A percentile compares a stretch with the other conserved stretches of the same genome.
Conservation (phyloP, 2,329 filamentous ascomycete genomes). For the Fusarium pilosicola region DNA sequence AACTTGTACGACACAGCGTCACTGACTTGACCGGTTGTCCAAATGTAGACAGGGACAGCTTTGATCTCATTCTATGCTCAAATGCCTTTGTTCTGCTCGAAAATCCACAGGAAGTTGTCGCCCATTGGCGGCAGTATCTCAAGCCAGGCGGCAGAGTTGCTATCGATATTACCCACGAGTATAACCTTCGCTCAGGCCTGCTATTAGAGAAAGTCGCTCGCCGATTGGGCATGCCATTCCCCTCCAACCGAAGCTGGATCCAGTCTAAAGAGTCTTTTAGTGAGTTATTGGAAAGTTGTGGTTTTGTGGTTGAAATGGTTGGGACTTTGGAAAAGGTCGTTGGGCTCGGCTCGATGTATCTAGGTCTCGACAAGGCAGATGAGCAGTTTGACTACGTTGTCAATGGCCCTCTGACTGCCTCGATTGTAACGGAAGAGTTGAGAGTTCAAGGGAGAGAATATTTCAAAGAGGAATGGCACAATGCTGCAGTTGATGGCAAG, state of each 20-base stretch:
- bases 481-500: constrained; percentile 44
- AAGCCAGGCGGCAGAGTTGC: constrained; percentile 43
- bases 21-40: constrained; percentile 38
- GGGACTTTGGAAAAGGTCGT: constrained; percentile 41
- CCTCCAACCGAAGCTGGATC: constrained; percentile 46
- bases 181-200: constrained; percentile 39
- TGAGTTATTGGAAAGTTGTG: constrained; percentile 42
- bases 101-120: constrained; percentile 40
- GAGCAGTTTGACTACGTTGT: constrained; percentile 43
- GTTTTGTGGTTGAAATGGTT: constrained; percentile 42
- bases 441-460: constrained; percentile 37
- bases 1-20: constrained; percentile 44
- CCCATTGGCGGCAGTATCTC: constrained; percentile 46
- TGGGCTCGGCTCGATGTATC: constrained; percentile 38
- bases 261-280: constrained; percentile 43
- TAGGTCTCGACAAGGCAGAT: constrained; percentile 43
- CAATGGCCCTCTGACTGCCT: constrained; percentile 33
- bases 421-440: constrained; percentile 35
- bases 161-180: constrained; percentile 49
- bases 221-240: constrained; percentile 40
- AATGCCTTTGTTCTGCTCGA: constrained; percentile 49
- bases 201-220: constrained; percentile 44
- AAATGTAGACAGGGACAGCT: constrained; percentile 36
- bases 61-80: constrained; percentile 49
- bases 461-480: constrained; percentile 47